Conservation (phyloP, 345 rosid genomes). For the Euphorbia pulcherrima region DNA sequence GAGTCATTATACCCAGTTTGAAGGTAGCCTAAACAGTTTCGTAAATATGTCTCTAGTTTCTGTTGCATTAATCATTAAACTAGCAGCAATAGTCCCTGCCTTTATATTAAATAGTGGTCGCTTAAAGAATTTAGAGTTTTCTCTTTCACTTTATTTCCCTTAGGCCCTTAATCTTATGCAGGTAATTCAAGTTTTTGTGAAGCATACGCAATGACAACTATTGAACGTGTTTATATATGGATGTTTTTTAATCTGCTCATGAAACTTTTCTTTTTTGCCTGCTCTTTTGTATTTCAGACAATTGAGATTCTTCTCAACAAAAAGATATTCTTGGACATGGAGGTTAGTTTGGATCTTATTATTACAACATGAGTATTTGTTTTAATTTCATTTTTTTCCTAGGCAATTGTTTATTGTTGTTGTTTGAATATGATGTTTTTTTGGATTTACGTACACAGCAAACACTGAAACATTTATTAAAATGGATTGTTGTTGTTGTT, state of each 20-base stretch:
- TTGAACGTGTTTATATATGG: not conserved
- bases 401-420: no score
- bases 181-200: not conserved
- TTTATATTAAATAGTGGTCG: not conserved
- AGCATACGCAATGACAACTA: not conserved
- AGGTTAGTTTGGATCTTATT: conserved; percentile 46
- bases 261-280: conserved; percentile 1
- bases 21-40: conserved; percentile 47
- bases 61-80: conserved; percentile 2
- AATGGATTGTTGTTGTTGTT: not conserved
- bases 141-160: not conserved
- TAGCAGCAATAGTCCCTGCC: not conserved
- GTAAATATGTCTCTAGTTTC: not conserved
- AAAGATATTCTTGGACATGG: conserved; percentile 56
- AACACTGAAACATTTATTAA: no score
- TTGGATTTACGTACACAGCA: no score
- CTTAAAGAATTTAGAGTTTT: no score
- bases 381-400: not conserved
- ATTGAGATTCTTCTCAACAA: conserved; percentile 67
- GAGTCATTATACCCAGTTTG: conserved; percentile 76
- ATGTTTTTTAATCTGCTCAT: not conserved
- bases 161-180: not conserved
- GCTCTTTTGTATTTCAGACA: conserved; percentile 49
- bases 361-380: not conserved
- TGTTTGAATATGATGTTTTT: no score